Evolutionary conservation across 2,329 filamentous ascomycete genomes (phyloP).

Genomic region (Arthrobotrys sinensis): DNA sequence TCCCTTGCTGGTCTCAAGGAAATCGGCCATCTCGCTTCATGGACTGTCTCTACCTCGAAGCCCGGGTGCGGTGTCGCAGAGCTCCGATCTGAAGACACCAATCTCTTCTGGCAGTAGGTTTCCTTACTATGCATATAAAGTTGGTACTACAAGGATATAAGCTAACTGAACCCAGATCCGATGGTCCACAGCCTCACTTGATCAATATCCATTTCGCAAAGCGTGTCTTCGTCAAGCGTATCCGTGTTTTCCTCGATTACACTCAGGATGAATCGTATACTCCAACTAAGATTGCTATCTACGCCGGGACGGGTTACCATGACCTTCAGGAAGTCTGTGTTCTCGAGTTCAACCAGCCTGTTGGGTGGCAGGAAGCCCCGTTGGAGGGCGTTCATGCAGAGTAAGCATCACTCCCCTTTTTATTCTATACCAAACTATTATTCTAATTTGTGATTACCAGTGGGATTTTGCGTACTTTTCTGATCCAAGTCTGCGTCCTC

Average conservation of each 20-base stretch:
- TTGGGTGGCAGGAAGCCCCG: conserved; percentile 92
- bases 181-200: conserved; percentile 85
- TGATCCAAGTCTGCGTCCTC: conserved; percentile 89
- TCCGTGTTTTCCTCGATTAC: conserved; percentile 91
- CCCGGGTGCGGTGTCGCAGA: conserved; percentile 84
- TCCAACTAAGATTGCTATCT: conserved; percentile 90
- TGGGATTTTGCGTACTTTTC: conserved; percentile 83
- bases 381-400: conserved; percentile 73
- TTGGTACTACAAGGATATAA: background rate
- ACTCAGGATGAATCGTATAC: conserved; percentile 96
- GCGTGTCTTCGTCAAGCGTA: conserved; percentile 81
- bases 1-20: conserved; percentile 77
- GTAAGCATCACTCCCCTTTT: conserved; percentile 43
- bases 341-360: conserved; percentile 82
- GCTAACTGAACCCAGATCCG: conserved; percentile 73
- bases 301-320: conserved; percentile 90
- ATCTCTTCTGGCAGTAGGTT: conserved; percentile 83
- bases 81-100: conserved; percentile 80
- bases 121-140: background rate
- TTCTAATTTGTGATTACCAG: conserved; percentile 31
- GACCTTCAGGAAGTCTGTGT: conserved; percentile 89
- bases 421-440: background rate
- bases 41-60: conserved; percentile 86
- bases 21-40: conserved; percentile 85
- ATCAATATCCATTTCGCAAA: conserved; percentile 90